Base-by-base conservation (phyloP, 1,284 basidiomycete genomes). In the Tilletia horrida region DNA sequence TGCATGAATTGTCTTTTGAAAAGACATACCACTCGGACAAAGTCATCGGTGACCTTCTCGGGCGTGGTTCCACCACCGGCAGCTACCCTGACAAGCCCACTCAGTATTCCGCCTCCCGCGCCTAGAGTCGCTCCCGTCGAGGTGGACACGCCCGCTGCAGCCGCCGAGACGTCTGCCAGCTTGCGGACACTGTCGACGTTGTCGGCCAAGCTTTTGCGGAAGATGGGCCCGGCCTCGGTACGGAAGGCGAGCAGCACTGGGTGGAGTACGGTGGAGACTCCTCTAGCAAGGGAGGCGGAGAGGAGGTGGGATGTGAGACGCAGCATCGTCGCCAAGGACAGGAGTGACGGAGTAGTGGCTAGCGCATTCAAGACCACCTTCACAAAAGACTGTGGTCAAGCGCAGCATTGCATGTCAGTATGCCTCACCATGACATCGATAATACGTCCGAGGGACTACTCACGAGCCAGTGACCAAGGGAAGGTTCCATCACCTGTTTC, bases 401-500 rank as follows among this genome's bases (percentile, higher is more conserved):
- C 45, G 4, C 4, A 6, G 45, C 45, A 23, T 18, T n/a, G 16
- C 45, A 23, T 23, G 45, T 48, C 45, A 48, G 45, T 3, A n/a
- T 48, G 7, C 6, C 18, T 4, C 3, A 4, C 45, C 3, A n/a
- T 7, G 18, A 6, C 16, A 6, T 18, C 4, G 7, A 64, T 3
- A 16, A n/a, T 16, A 31, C 11, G 4, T 62, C 11, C 63, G 48
- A n/a, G n/a, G 21, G 7, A 25, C 11, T 16, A 11, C 64, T 64
- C 50, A 61, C 67, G 18, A 40, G 50, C 69, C 72, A 80, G 25
- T 69, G 72, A 0, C 64, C 29, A 0, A 79, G 52, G 0, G 71
- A 70, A 13, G 80, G 80, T 66, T 81, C 79, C 66, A 79, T 71
- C 23, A 80, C 73, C 71, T 81, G 79, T 52, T 70, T 76, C 67